Base-by-base conservation (phyloP, 2,329 filamentous ascomycete genomes). In the Verticillium tricorpus region DNA sequence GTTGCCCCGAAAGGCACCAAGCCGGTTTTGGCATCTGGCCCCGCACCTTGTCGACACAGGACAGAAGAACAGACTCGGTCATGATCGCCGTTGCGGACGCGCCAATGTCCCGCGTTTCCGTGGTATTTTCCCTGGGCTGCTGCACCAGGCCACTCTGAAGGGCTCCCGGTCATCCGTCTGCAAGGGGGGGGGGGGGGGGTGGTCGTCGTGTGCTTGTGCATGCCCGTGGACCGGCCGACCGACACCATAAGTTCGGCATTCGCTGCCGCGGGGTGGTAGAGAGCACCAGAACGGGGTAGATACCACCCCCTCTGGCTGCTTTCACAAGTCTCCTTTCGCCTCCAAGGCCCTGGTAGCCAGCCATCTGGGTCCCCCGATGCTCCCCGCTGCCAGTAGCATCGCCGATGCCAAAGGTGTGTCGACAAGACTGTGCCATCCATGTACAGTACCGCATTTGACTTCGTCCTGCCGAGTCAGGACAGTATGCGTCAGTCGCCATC, bases 151-250 rank as follows among this genome's bases (percentile, higher is more conserved):
- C 60, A 65, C 37, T 63, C 64, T 65, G 63, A 14, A 60, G 32
- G 40, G 35, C 37, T 65, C 59, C 64, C 64, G 63, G 50, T 35
- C 54, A 65, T 56, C 64, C 64, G 60, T 37, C 59, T 65, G 64
- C 64, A 63, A 57, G 61, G 61, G 61, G 61, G 28, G 14, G 28
- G 14, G 2, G 37, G 37, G 6, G 14, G 37, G 37, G 22, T 8
- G n/a, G 25, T 31, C 19, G 12, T n/a, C 14, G 17, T 37, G 55
- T 25, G 55, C 54, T 28, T 34, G 55, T 37, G 50, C 50, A 15
- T 15, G 31, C 31, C 39, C 60, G 52, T 35, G 52, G 25, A 60
- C 50, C 35, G 39, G 62, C 56, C 59, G 52, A 64, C 34, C 56
- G 17, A 59, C 56, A 55, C 55, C 58, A 64, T 58, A 60, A 64